Evolutionary conservation across 176 grass and related monocot species (phyloP), one percentile per base, ranked within the genome.

Genomic region (Saccharum spontaneum): DNA sequence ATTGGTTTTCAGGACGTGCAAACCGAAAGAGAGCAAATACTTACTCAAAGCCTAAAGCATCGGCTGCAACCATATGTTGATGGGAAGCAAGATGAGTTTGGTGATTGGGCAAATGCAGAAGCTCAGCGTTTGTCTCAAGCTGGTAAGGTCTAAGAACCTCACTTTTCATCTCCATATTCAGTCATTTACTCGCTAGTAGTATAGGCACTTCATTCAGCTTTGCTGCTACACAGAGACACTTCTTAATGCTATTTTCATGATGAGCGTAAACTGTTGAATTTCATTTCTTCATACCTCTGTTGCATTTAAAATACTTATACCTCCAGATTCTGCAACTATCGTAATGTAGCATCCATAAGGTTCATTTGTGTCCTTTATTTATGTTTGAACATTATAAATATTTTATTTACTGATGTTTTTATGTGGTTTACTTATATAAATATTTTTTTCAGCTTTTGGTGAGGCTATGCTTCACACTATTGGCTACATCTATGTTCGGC

Each of bases 381-480:
- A 30, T 3, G 18, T 48, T 34, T 80, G 26, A 67, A 10, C 43
- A 63, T 65, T 71, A 12, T 83, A 54, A 24, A 33, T 3, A 61
- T 77, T 61, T 26, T 20, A 11, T 23, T 23, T 23, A 24, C 26
- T 48, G 46, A 45, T 52, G 23, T 66, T 72, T 46, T 75, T 49
- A 86, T 23, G 7, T n/a, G 41, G 18, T 83, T 74, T 38, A 84
- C 52, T 76, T 22, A 17, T 69, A 82, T 76, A 12, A 73, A 78
- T 82, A 6, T 45, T 74, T 67, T 67, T 84, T 87, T 75, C 89
- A 98, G 96, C 93, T 92, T 98, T 98, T 75, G 93, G 96, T 48
- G 96, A 98, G 86, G 96, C 93, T 75, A 95, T 98, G 96, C 88
- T 95, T 60, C 89, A 98, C 74, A 98, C 93, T 74, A 89, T 95